Evolutionary conservation across 202 grass and related monocot genomes (phyloP).

Genomic region (Alloteropsis angusta): DNA sequence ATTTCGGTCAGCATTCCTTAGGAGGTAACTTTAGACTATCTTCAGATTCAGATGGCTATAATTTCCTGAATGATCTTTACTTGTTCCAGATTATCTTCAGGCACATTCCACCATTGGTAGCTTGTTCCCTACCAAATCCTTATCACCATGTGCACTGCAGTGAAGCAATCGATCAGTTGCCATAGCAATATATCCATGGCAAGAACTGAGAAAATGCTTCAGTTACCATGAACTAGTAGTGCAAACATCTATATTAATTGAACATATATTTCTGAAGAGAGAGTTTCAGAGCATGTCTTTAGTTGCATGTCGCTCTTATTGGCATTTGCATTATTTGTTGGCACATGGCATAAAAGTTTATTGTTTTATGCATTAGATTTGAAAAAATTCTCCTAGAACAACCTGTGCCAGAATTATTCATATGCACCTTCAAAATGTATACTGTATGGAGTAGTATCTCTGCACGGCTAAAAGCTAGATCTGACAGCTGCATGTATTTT

Average conservation of each 20-base stretch:
- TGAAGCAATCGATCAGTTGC: too few species aligned
- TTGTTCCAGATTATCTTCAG: not conserved
- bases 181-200: not conserved
- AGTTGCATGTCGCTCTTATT: conserved; percentile 8
- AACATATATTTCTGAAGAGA: conserved; percentile 9
- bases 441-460: not conserved
- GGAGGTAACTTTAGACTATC: not conserved
- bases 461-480: conserved; percentile 9
- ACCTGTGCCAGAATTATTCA: not conserved
- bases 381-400: not conserved
- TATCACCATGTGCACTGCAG: too few species aligned
- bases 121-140: not conserved
- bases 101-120: not conserved
- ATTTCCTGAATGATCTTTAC: not conserved
- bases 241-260: not conserved
- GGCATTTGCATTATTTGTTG: not conserved
- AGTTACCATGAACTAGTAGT: not conserved
- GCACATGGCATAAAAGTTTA: not conserved
- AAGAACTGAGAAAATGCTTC: not conserved
- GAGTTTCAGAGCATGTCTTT: conserved; percentile 3
- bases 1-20: not conserved
- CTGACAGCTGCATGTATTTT: not conserved
- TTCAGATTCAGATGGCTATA: not conserved
- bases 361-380: not conserved
- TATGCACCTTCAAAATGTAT: not conserved